Evolutionary conservation across 495 filamentous ascomycete genomes (phyloP), one percentile per base, ranked within the genome.

Genomic region (Annulohypoxylon stygium): DNA sequence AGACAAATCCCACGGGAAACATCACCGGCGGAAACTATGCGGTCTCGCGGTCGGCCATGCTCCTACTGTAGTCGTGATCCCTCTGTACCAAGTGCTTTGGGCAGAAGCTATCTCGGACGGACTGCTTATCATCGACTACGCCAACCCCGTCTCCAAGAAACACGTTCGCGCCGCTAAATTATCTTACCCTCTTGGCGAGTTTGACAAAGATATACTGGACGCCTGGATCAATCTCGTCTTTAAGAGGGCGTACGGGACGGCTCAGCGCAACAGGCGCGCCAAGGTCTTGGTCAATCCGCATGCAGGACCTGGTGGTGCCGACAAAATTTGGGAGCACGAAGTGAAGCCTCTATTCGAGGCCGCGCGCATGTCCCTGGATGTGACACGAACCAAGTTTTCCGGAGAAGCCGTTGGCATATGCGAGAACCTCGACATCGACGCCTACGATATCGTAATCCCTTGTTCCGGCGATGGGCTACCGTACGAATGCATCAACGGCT

Each of bases 401-500:
- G 93, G 93, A 7, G 93, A 98, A 80, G 96, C 92, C 2, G 86
- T 90, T 2, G 89, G 93, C 41, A 92, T 98, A 71, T 89, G 91
- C 36, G 85, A 93, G 76, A 86, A 91, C 14, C 79, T 98, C n/a
- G 91, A 98, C 77, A 87, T 93, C 18, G 86, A 93, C 20, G 87
- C 86, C 2, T 97, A 88, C 76, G 96, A 99, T 81, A 89, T 93
- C 4, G 87, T 97, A 6, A 88, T 96, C 11, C 92, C 92, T 69
- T 97, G 94, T 76, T 98, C 95, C 8, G 96, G 96, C 2, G 96
- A 99, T 73, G 96, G 96, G 10, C 78, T 97, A 16, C 93, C 93
- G 0, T 91, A 97, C 76, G 95, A 99, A 80, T 92, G 97, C 11
- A 97, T 97, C 85, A 98, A 99, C 77, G 96, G 96, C 7, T 78